A percentile compares a stretch with the other conserved stretches of the same genome.
Evolutionary conservation across 768 basidiomycete species (phyloP).

Genomic region (Suillus luteus): DNA sequence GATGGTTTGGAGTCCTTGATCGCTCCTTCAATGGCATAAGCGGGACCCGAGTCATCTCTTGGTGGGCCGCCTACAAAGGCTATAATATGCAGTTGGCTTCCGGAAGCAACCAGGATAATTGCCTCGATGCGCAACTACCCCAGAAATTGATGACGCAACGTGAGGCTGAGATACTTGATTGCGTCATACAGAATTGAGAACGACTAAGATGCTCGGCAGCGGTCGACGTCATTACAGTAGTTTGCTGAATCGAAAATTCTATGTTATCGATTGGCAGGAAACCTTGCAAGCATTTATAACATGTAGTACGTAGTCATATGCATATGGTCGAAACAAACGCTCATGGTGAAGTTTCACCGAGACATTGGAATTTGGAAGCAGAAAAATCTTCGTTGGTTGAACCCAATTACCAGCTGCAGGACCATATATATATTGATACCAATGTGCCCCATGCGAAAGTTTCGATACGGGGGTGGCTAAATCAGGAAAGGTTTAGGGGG

Average conservation of each 20-base stretch:
- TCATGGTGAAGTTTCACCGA: background rate
- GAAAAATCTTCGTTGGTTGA: too few relatives aligned
- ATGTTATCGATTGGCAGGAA: background rate
- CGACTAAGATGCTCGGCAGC: background rate
- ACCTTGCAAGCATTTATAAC: background rate
- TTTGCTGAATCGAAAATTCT: background rate
- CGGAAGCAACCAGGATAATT: slow-evolving; percentile 4
- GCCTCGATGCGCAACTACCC: background rate
- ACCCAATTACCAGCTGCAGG: too few relatives aligned
- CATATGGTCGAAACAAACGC: background rate
- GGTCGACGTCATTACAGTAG: background rate
- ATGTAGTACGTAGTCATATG: background rate
- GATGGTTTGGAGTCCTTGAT: background rate
- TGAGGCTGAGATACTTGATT: background rate
- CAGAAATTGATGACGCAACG: background rate
- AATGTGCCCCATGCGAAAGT: too few relatives aligned
- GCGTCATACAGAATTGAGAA: background rate
- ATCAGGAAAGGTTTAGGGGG: too few relatives aligned
- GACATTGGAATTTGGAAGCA: background rate
- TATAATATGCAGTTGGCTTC: background rate
- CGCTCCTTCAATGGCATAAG: slow-evolving; percentile 24
- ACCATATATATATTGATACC: too few relatives aligned
- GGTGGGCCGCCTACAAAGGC: background rate
- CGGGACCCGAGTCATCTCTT: background rate
- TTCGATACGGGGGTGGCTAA: too few relatives aligned